These are phyloP conservation scores for Sporobolomyces roseus DNA, from an alignment of 768 basidiomycete genomes.

Conservation along the genomic window DNA sequence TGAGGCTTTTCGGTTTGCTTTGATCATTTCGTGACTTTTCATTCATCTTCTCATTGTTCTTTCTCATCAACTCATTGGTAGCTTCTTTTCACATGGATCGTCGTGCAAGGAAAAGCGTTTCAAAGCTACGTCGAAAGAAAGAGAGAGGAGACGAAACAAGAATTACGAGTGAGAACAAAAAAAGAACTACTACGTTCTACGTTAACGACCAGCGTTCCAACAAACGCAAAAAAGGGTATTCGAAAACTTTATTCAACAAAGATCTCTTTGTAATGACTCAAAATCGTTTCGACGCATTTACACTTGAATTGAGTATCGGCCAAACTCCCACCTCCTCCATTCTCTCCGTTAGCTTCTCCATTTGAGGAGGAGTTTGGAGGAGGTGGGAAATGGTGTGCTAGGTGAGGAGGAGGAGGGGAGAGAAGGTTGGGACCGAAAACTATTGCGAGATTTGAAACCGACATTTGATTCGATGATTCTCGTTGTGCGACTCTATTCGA, in stretches of 20 bases:
- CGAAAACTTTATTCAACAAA: constrained; percentile 57
- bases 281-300: constrained; percentile 87
- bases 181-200: no score
- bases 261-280: constrained; percentile 90
- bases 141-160: no score
- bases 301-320: constrained; percentile 54
- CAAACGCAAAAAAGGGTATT: background rate
- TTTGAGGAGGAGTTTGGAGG: background rate
- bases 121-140: no score
- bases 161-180: no score
- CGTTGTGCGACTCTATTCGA: constrained; percentile 62
- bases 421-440: constrained; percentile 98
- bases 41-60: no score
- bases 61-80: no score
- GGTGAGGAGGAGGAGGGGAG: constrained; percentile 56
- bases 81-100: no score
- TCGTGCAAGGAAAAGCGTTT: no score
- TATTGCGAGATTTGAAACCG: constrained; percentile 84
- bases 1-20: no score
- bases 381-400: constrained; percentile 24
- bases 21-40: no score
- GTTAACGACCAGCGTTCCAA: no score
- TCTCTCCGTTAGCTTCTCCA: background rate
- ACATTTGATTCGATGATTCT: constrained; percentile 81
- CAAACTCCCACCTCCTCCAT: constrained; percentile 45